A percentile compares a stretch with the other conserved stretches of the same genome.
Conservation (phyloP, 768 basidiomycete genomes). For the Suillus decipiens region DNA sequence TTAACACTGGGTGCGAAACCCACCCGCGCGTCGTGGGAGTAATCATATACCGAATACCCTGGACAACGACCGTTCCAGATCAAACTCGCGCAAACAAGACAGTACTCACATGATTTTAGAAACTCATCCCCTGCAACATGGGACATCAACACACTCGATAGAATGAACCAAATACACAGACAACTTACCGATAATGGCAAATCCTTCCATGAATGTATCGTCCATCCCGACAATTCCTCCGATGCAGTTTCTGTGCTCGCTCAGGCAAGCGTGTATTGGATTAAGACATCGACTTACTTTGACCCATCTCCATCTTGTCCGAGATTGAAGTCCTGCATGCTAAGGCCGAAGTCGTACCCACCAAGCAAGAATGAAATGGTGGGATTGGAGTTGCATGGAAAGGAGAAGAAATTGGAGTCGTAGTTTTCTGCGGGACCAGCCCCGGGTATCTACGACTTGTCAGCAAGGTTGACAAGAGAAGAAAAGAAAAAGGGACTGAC, state of each 20-base stretch:
- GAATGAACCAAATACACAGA: slow-evolving; percentile 1
- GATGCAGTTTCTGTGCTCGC: slow-evolving; percentile 48
- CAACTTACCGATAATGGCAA: slow-evolving; percentile 57
- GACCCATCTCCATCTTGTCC: slow-evolving; percentile 39
- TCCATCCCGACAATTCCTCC: slow-evolving; percentile 54
- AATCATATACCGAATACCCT: slow-evolving; percentile 69
- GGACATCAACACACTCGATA: slow-evolving; percentile 23
- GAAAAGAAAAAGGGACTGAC: slow-evolving; percentile 27
- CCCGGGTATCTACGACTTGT: slow-evolving; percentile 48
- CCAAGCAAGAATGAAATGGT: slow-evolving; percentile 48
- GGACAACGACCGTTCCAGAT: not conserved
- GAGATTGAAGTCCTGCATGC: slow-evolving; percentile 55
- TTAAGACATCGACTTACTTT: slow-evolving; percentile 26
- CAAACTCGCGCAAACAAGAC: slow-evolving; percentile 4
- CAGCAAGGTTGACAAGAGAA: not conserved
- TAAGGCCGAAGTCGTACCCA: slow-evolving; percentile 41
- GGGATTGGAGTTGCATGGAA: slow-evolving; percentile 46
- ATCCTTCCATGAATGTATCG: slow-evolving; percentile 46
- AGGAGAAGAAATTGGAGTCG: slow-evolving; percentile 54
- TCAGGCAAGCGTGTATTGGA: not conserved
- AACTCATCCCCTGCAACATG: slow-evolving; percentile 52
- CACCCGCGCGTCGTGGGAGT: slow-evolving; percentile 51
- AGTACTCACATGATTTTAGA: slow-evolving; percentile 61
- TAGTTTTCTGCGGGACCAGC: slow-evolving; percentile 41
- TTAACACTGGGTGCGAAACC: slow-evolving; percentile 61